phyloP scores from a whole-genome alignment of 331 rosid genomes.

The Malus hybrid region DNA sequence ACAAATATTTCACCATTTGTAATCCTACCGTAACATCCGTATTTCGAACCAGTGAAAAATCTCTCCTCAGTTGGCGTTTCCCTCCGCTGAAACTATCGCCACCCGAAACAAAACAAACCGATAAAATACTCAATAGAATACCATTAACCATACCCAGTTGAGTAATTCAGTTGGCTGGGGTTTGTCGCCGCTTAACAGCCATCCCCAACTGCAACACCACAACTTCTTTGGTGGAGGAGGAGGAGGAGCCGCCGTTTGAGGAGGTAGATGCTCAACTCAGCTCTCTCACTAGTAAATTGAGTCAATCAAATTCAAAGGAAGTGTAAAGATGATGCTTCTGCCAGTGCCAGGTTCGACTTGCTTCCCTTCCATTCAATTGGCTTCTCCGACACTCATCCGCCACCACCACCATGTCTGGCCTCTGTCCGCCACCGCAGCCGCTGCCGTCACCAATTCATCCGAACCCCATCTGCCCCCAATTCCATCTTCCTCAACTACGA shows the following conservation, averaged over 20 bases:
- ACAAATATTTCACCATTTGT: too few species aligned
- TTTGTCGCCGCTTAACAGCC: neutral
- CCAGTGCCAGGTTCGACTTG: conserved; percentile 47
- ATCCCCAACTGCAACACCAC: too few species aligned
- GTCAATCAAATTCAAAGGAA: neutral
- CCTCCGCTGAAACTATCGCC: conserved; percentile 2
- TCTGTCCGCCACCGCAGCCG: conserved; percentile 5
- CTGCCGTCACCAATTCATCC: conserved; percentile 18
- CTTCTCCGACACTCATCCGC: conserved; percentile 22
- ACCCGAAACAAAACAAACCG: neutral
- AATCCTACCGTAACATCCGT: too few species aligned
- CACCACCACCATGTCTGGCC: conserved; percentile 25
- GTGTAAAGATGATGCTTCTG: conserved; percentile 43
- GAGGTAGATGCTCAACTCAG: too few species aligned
- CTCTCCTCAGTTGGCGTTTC: neutral
- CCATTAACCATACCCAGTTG: too few species aligned
- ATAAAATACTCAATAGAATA: neutral
- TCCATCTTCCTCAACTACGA: neutral
- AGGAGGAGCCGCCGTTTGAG: too few species aligned
- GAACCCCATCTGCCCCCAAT: conserved; percentile 17
- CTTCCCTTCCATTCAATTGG: conserved; percentile 33
- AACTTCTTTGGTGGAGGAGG: too few species aligned
- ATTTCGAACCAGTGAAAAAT: too few species aligned
- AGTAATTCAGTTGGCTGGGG: neutral
- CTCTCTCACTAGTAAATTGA: too few species aligned